These are phyloP conservation scores for Parasarocladium wereldwijsianum DNA, from an alignment of 2,329 filamentous ascomycete genomes.

Conservation along the genomic window DNA sequence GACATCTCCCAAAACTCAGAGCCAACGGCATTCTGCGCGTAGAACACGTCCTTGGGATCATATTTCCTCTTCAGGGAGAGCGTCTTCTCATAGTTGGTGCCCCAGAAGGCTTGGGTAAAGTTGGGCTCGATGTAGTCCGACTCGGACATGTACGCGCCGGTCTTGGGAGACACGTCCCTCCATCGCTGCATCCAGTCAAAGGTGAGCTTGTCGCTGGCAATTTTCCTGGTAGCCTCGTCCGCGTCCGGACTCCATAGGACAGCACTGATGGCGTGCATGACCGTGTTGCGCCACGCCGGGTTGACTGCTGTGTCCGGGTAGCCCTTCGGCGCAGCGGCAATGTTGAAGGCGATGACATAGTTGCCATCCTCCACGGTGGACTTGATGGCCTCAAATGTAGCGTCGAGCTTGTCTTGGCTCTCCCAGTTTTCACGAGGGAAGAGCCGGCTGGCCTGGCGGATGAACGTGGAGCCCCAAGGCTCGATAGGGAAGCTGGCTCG, in stretches of 20 bases:
- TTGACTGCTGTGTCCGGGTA: constrained; percentile 27
- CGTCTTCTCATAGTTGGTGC: constrained; percentile 26
- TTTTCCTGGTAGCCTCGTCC: neutral
- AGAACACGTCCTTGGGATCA: constrained; percentile 31
- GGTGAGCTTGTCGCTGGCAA: constrained; percentile 1
- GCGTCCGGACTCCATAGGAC: neutral
- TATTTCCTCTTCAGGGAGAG: constrained; percentile 29
- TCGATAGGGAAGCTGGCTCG: constrained; percentile 12
- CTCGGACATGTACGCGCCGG: constrained; percentile 35
- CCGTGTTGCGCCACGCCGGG: constrained; percentile 31
- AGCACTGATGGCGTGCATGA: constrained; percentile 21
- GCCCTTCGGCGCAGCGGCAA: constrained; percentile 15
- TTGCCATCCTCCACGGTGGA: constrained; percentile 24
- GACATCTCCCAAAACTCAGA: constrained; percentile 1
- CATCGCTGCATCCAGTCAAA: constrained; percentile 18
- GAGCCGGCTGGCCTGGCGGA: constrained; percentile 9
- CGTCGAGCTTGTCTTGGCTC: constrained; percentile 12
- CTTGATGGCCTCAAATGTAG: constrained; percentile 20
- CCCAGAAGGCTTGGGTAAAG: constrained; percentile 31
- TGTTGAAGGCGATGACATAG: constrained; percentile 24
- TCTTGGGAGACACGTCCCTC: constrained; percentile 9
- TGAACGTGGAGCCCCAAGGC: constrained; percentile 11
- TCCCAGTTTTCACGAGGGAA: constrained; percentile 1
- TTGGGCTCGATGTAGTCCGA: constrained; percentile 30
- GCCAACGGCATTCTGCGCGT: constrained; percentile 32